Evolutionary conservation across 1,284 basidiomycete species (phyloP).

Genomic region (Apiotrichum gamsii): DNA sequence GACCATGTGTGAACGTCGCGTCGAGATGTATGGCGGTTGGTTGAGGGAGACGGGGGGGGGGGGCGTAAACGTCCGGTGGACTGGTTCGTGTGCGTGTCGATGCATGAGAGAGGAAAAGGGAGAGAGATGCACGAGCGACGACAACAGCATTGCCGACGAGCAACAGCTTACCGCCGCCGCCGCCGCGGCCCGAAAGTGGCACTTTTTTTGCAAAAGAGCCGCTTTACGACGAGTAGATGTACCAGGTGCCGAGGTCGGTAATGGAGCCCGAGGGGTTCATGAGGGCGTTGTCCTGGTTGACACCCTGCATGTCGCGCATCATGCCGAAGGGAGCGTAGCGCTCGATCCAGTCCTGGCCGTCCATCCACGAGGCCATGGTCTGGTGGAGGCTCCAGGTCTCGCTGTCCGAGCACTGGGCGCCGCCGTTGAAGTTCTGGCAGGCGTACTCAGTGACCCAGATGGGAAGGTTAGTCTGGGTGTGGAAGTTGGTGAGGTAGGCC

Average conservation of each 20-base stretch:
- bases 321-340: slow-evolving; percentile 66
- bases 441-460: slow-evolving; percentile 47
- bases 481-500: slow-evolving; percentile 43
- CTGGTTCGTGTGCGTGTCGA: too few relatives aligned
- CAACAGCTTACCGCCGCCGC: too few relatives aligned
- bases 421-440: slow-evolving; percentile 59
- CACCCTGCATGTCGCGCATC: slow-evolving; percentile 62
- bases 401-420: slow-evolving; percentile 55
- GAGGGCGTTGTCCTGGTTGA: slow-evolving; percentile 58
- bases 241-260: slow-evolving; percentile 40
- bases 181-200: too few relatives aligned
- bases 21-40: too few relatives aligned
- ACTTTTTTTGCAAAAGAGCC: too few relatives aligned
- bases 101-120: too few relatives aligned
- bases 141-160: too few relatives aligned
- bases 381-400: slow-evolving; percentile 53
- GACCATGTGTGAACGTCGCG: too few relatives aligned
- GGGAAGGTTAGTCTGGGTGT: slow-evolving; percentile 27
- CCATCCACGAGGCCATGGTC: slow-evolving; percentile 55
- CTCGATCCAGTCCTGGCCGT: slow-evolving; percentile 54
- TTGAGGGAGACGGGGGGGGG: too few relatives aligned
- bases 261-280: slow-evolving; percentile 41
- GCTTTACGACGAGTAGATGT: slow-evolving; percentile 1
- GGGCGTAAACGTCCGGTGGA: too few relatives aligned
- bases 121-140: too few relatives aligned